Evolutionary conservation across 768 basidiomycete genomes (phyloP), one percentile per base, ranked within the genome.

Genomic region (Podaxis sp.): DNA sequence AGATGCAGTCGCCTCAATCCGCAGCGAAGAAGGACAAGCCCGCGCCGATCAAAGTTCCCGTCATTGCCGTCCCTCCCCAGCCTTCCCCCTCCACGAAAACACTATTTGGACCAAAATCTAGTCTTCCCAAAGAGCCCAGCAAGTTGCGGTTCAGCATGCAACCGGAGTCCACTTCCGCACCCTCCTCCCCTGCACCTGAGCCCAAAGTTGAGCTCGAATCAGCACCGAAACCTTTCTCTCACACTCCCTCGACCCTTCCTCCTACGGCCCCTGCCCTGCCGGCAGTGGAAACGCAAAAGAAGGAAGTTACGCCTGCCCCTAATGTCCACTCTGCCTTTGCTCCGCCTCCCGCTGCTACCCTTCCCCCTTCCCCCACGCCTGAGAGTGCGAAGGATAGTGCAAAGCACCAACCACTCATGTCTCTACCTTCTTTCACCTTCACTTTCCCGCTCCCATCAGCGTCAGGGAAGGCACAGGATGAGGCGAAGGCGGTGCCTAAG

Each of bases 91-190:
- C 48, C 40, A 52, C 33, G 64, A 63, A 61, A 38, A 59, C 68
- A 65, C 58, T 70, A 71, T 19, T 65, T 51, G 52, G 66, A 62
- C 65, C 55, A 82, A 2, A 84, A 79, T 28, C 74, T 76, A 33
- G 81, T 9, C 42, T 82, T 8, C 91, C 91, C 1, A 90, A 87
- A 69, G 88, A 90, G 60, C 90, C 91, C 2, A 92, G 91, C 63
- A 92, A 92, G 69, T 78, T 93, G 61, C 84, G 91, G 28, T 88
- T 81, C 67, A 90, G 89, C 67, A 84, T 88, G 72, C 84, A 86
- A 52, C 81, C 84, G 2, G 88, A 88, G n/a, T 60, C 67, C 28
- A 66, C 68, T 28, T 70, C 76, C 12, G 67, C 75, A 33, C 61
- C 73, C n/a, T 62, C 73, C 17, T 67, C 75, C 1, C 66, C 75